Evolutionary conservation across 441 rosid genomes (phyloP).

Genomic region (Bruguiera hainesii): DNA sequence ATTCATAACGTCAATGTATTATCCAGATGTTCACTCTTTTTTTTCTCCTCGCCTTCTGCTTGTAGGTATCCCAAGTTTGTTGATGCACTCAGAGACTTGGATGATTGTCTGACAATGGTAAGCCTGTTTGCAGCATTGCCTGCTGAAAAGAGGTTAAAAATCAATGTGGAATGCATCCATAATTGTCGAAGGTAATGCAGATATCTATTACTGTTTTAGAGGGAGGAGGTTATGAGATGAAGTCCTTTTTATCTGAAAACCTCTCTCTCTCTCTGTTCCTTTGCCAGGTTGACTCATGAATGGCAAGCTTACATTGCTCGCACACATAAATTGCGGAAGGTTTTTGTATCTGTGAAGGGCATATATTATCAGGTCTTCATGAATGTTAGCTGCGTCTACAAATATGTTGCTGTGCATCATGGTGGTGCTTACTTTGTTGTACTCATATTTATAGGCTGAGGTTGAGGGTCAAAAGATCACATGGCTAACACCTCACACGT

Average conservation of each 20-base stretch:
- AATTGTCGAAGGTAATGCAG: conserved; percentile 68
- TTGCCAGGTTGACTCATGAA: conserved; percentile 78
- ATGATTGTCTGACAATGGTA: conserved; percentile 88
- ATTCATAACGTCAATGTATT: too few relatives aligned
- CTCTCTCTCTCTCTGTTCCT: not conserved
- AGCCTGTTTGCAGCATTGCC: conserved; percentile 92
- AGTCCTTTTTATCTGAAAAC: not conserved
- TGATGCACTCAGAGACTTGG: conserved; percentile 93
- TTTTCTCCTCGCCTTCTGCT: not conserved
- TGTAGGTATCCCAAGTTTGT: conserved; percentile 80
- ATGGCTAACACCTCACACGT: conserved; percentile 86
- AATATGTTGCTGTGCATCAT: not conserved
- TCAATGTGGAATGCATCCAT: conserved; percentile 72
- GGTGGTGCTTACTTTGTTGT: not conserved
- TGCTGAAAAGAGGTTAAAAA: conserved; percentile 71
- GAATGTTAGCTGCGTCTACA: conserved; percentile 1
- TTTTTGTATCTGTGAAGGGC: conserved; percentile 90
- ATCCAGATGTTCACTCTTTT: conserved; percentile 8
- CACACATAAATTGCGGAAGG: conserved; percentile 72
- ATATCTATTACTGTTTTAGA: not conserved
- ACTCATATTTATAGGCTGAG: conserved; percentile 60
- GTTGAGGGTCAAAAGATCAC: conserved; percentile 91
- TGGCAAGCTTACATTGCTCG: conserved; percentile 93
- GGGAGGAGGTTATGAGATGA: not conserved
- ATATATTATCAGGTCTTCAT: conserved; percentile 79